Evolutionary conservation across 495 filamentous ascomycete genomes (phyloP).

Genomic region (Elasticomyces elasticus): DNA sequence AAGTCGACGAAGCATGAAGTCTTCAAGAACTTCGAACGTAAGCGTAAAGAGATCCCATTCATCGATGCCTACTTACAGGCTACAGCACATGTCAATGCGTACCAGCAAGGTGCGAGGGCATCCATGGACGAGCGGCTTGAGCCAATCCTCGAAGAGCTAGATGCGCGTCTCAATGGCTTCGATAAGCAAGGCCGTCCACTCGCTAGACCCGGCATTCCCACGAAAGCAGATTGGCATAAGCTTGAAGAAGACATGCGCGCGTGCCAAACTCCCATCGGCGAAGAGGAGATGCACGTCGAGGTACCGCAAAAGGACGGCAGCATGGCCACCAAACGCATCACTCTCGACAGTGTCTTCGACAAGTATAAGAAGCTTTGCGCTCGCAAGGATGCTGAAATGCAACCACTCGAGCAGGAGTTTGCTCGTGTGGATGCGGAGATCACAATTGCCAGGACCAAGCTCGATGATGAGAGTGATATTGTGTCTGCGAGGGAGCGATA

Average conservation of each 20-base stretch:
- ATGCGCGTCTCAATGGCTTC: slow-evolving; percentile 7
- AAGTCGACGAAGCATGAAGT: background rate
- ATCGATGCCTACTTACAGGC: background rate
- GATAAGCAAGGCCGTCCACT: background rate
- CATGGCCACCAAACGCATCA: background rate
- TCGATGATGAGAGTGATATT: background rate
- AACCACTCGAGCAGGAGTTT: background rate
- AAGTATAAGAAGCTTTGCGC: background rate
- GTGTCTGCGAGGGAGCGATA: background rate
- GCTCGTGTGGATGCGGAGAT: background rate
- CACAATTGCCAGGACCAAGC: background rate
- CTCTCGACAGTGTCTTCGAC: background rate
- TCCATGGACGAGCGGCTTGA: background rate
- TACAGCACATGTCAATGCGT: slow-evolving; percentile 1
- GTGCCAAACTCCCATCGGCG: background rate
- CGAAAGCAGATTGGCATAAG: background rate
- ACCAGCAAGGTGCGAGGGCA: background rate
- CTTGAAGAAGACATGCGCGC: background rate
- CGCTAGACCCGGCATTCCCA: background rate
- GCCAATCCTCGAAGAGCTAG: slow-evolving; percentile 3
- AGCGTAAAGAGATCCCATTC: background rate
- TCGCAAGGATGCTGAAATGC: background rate
- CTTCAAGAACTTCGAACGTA: background rate
- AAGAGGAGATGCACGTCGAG: slow-evolving; percentile 8
- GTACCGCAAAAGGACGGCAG: background rate